Base-by-base conservation (phyloP, 2,329 filamentous ascomycete genomes). In the Dichotomopilus funicola region DNA sequence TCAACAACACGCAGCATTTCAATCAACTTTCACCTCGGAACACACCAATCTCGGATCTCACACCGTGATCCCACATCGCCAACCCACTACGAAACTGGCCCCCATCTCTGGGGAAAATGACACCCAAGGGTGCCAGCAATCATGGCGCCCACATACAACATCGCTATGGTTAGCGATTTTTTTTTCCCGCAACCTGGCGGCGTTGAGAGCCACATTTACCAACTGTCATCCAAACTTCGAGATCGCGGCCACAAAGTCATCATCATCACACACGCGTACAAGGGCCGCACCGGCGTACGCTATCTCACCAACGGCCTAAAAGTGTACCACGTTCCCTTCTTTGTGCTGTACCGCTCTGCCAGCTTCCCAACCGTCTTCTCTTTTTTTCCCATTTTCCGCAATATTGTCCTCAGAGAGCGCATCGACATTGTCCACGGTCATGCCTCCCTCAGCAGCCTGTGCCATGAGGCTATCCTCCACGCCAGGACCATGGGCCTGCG, bases 361-460 rank as follows among this genome's bases (percentile, higher is more conserved):
- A 95, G 91, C 10, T 92, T 99, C 66, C 94, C 94, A 0, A 97
- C 95, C 5, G 91, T 99, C 67, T 97, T 97, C 75, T 96, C 92
- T 35, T 96, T 96, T 75, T 99, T 99, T 65, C 94, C 95, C 8
- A 85, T 96, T n/a, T 91, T 99, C 66, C 86, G 94, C 55, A 95
- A 97, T 64, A 97, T 99, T 65, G 83, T 96, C 59, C 88, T 99
- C 59, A 85, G 94, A 46, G 94, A 99, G 72, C 83, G 86, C 58
- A 96, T 99, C 63, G 88, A 97, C 70, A 99, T 99, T 65, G 91
- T 99, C 0, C 94, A 99, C 69, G 94, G 92, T n/a, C 94, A 99
- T 75, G 92, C 82, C 36, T 96, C 90, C 68, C 77, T 99, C 59
- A 96, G 91, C 71, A 95, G 86, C 68, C 78, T 99, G 50, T 96